phyloP scores from a whole-genome alignment of 2,329 filamentous ascomycete genomes.

The Hymenotorrendiella dingleyae region DNA sequence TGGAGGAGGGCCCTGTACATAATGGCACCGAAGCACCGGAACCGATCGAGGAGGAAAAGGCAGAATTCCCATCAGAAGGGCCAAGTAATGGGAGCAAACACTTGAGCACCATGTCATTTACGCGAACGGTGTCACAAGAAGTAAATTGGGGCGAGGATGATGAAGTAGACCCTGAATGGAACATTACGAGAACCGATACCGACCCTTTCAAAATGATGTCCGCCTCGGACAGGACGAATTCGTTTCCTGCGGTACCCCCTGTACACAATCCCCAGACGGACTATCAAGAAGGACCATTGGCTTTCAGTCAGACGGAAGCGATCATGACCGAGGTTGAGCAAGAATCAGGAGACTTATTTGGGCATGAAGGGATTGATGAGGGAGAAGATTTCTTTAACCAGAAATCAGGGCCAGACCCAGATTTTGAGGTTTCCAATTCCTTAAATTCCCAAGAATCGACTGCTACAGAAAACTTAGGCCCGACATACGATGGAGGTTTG shows the following conservation, averaged over 20 bases:
- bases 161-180: conserved; percentile 48
- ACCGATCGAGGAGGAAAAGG: conserved; percentile 12
- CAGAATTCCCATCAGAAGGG: conserved; percentile 20
- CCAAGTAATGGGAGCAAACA: conserved; percentile 43
- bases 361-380: conserved; percentile 36
- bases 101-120: conserved; percentile 56
- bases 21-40: conserved; percentile 13
- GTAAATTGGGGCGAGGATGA: conserved; percentile 54
- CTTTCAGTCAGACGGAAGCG: conserved; percentile 46
- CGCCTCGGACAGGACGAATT: conserved; percentile 53
- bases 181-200: conserved; percentile 43
- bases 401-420: not conserved
- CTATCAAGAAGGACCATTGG: conserved; percentile 35
- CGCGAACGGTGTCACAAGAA: conserved; percentile 58
- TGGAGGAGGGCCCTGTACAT: conserved; percentile 21
- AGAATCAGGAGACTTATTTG: conserved; percentile 22
- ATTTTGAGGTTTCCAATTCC: not conserved
- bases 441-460: not conserved
- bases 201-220: conserved; percentile 58
- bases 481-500: conserved; percentile 22
- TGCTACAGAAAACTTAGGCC: conserved; percentile 11
- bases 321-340: conserved; percentile 48
- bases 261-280: conserved; percentile 29
- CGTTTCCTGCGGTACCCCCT: conserved; percentile 53
- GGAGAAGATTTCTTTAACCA: conserved; percentile 42